These are phyloP conservation scores for Ailanthus altissimus DNA, from an alignment of 345 rosid genomes.

Conservation along the genomic window DNA sequence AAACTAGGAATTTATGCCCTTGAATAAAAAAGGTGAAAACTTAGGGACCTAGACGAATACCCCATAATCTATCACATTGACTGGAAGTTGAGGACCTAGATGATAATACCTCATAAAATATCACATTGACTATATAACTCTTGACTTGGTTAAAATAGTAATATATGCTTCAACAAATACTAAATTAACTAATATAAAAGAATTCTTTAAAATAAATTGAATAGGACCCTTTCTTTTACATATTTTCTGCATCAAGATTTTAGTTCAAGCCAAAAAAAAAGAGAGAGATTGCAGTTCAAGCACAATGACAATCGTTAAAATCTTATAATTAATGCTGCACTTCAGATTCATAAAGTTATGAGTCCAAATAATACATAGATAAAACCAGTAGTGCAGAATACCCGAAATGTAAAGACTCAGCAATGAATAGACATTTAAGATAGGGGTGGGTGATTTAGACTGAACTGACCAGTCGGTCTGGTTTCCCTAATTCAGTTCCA, in stretches of 20 bases:
- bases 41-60: not conserved
- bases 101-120: not conserved
- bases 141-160: not conserved
- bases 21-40: not conserved
- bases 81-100: not conserved
- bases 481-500: too few species aligned
- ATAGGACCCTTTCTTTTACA: not conserved
- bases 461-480: too few species aligned
- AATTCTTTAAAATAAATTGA: not conserved
- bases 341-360: not conserved
- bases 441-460: too few species aligned
- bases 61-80: not conserved
- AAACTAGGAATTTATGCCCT: too few species aligned
- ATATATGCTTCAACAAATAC: not conserved
- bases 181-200: not conserved
- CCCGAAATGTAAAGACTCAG: not conserved
- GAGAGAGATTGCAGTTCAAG: too few species aligned
- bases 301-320: not conserved
- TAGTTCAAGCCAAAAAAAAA: too few species aligned
- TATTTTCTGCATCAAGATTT: not conserved
- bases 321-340: too few species aligned
- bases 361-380: not conserved
- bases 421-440: too few species aligned
- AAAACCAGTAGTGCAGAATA: not conserved
- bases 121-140: not conserved